A percentile compares a stretch with the other conserved stretches of the same genome.
These are phyloP conservation scores for Xylariomycetidae sp. DNA, from an alignment of 2,329 filamentous ascomycete species.

Conservation along the genomic window DNA sequence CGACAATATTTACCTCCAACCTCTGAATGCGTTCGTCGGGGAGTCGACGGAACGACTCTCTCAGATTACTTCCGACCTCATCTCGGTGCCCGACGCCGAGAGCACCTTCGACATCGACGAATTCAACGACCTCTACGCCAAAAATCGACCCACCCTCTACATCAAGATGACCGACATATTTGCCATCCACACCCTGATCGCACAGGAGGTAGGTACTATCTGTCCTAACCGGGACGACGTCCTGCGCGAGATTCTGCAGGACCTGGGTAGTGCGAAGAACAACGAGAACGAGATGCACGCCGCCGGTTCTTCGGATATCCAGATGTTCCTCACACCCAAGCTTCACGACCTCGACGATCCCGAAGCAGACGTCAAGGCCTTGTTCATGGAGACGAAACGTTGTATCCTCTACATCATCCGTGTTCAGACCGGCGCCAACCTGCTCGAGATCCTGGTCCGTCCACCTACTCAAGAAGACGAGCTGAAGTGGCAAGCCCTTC, in stretches of 20 bases:
- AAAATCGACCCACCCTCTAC: conserved; percentile 96
- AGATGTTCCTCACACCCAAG: conserved; percentile 84
- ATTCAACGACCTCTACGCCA: conserved; percentile 95
- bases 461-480: conserved; percentile 85
- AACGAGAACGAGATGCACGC: conserved; percentile 92
- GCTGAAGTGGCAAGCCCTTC: conserved; percentile 75
- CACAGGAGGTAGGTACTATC: conserved; percentile 70
- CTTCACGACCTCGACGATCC: conserved; percentile 88
- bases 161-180: conserved; percentile 99
- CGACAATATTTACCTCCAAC: conserved; percentile 93
- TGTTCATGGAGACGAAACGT: conserved; percentile 98
- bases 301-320: conserved; percentile 83
- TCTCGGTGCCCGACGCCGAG: conserved; percentile 82
- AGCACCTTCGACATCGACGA: conserved; percentile 96
- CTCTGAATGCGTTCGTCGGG: conserved; percentile 84
- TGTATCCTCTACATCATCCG: conserved; percentile 97
- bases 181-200: conserved; percentile 85
- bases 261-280: conserved; percentile 91
- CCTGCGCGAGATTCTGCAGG: conserved; percentile 84
- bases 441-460: conserved; percentile 94
- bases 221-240: conserved; percentile 81
- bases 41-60: conserved; percentile 79
- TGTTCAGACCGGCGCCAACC: conserved; percentile 82
- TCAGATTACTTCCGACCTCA: conserved; percentile 70
- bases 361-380: conserved; percentile 82